Evolutionary conservation across 2,329 filamentous ascomycete species (phyloP).

Genomic region (Madurella fahalii): DNA sequence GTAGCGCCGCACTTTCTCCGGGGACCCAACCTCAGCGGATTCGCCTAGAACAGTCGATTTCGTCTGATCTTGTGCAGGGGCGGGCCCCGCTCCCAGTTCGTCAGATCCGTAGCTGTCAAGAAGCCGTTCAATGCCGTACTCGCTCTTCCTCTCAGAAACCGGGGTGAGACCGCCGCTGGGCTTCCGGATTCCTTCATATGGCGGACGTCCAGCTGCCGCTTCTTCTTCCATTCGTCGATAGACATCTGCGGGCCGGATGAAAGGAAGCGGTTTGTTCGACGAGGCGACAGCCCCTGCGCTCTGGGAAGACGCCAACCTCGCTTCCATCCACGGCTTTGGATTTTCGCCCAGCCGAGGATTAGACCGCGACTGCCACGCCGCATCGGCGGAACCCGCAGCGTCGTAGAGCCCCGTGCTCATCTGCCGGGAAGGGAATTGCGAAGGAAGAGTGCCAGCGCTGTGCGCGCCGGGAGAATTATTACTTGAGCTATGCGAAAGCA

Average conservation of each 20-base stretch:
- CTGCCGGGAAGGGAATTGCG: slow-evolving; percentile 56
- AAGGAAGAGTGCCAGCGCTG: slow-evolving; percentile 30
- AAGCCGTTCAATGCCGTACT: slow-evolving; percentile 51
- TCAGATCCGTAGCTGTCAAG: slow-evolving; percentile 24
- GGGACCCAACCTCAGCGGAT: slow-evolving; percentile 8
- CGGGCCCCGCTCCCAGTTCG: neutral
- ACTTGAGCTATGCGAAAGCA: neutral
- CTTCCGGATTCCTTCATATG: slow-evolving; percentile 30
- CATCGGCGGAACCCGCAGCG: slow-evolving; percentile 27
- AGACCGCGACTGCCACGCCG: slow-evolving; percentile 17
- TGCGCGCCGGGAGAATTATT: slow-evolving; percentile 25
- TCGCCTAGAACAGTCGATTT: neutral
- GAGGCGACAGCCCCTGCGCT: slow-evolving; percentile 34
- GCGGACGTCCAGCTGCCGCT: slow-evolving; percentile 51
- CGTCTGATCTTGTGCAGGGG: slow-evolving; percentile 6
- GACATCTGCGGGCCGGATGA: slow-evolving; percentile 72
- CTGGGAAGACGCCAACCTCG: slow-evolving; percentile 39
- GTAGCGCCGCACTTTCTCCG: slow-evolving; percentile 30
- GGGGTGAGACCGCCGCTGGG: slow-evolving; percentile 41
- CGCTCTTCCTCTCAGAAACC: slow-evolving; percentile 56
- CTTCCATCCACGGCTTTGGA: slow-evolving; percentile 32
- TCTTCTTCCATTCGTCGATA: slow-evolving; percentile 70
- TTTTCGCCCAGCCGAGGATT: slow-evolving; percentile 26
- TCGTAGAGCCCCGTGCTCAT: slow-evolving; percentile 54
- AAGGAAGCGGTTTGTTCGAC: slow-evolving; percentile 51